Percentiles rank a stretch among this genome's conserved stretches.
These are phyloP conservation scores for Cladochytrium replicatum DNA, from an alignment of 192 early-diverging fungal species.

Conservation along the genomic window DNA sequence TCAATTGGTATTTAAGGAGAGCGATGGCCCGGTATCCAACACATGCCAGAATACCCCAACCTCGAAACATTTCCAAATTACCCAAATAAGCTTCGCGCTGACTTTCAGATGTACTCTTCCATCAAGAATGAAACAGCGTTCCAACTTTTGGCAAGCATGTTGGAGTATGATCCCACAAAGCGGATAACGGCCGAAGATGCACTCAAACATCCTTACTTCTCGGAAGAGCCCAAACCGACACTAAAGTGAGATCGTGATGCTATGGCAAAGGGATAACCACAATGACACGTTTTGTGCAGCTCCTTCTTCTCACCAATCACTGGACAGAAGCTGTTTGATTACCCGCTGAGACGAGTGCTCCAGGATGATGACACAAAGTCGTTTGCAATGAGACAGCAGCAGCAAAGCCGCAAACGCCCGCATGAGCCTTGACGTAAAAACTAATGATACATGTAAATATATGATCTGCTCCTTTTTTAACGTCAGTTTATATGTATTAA, in stretches of 20 bases:
- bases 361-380: not conserved
- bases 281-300: not conserved
- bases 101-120: slow-evolving; percentile 3
- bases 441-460: not conserved
- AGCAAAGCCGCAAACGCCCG: too few relatives aligned
- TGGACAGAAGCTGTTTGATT: not conserved
- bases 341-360: not conserved
- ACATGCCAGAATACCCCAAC: slow-evolving; percentile 30
- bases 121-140: slow-evolving; percentile 53
- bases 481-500: not conserved
- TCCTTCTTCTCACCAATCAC: too few relatives aligned
- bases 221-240: slow-evolving; percentile 28
- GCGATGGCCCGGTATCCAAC: slow-evolving; percentile 26
- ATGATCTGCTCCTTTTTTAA: not conserved
- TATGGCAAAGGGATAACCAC: slow-evolving; percentile 3
- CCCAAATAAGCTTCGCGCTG: slow-evolving; percentile 5
- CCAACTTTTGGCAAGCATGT: slow-evolving; percentile 62
- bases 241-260: slow-evolving; percentile 21
- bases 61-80: slow-evolving; percentile 7
- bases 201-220: slow-evolving; percentile 77
- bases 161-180: slow-evolving; percentile 75
- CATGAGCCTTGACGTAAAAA: not conserved
- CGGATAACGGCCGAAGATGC: slow-evolving; percentile 83
- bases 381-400: not conserved
- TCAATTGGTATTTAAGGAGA: slow-evolving; percentile 15